These are phyloP conservation scores for Plasmodium reichenowi DNA, from an alignment of 169 alveolate species.

Conservation along the genomic window DNA sequence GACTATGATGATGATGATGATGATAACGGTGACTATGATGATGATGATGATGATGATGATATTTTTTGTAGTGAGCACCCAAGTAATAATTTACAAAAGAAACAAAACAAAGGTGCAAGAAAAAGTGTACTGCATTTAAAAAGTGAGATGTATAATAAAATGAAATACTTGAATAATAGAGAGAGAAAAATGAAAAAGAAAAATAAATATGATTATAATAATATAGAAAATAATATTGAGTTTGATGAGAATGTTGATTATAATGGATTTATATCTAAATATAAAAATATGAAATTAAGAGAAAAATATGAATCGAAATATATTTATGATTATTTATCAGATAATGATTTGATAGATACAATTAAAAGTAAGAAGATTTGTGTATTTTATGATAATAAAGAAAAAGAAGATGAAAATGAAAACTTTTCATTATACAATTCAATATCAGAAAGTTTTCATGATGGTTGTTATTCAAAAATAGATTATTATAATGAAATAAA, in stretches of 20 bases:
- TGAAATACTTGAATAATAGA: too few species aligned
- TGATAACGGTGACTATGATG: not conserved
- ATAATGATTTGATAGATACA: conserved; percentile 58
- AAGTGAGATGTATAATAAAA: too few species aligned
- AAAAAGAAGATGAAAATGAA: conserved; percentile 74
- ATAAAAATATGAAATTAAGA: conserved; percentile 14
- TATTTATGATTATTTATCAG: conserved; percentile 65
- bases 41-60: not conserved
- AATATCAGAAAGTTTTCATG: conserved; percentile 9
- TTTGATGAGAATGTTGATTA: too few species aligned
- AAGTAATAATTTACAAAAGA: too few species aligned
- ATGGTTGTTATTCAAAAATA: conserved; percentile 17
- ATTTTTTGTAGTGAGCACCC: not conserved
- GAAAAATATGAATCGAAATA: conserved; percentile 27
- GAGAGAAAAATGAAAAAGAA: too few species aligned
- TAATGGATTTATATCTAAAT: conserved; percentile 14
- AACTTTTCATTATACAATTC: conserved; percentile 21
- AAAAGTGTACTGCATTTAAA: too few species aligned
- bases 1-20: not conserved
- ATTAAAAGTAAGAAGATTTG: conserved; percentile 75
- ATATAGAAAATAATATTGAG: too few species aligned
- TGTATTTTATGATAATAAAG: conserved; percentile 70
- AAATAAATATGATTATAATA: too few species aligned
- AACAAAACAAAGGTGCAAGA: too few species aligned
- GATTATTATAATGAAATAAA: conserved; percentile 71